Conservation (phyloP, 176 grass and related monocot species). For the Elymus sibiricus region DNA sequence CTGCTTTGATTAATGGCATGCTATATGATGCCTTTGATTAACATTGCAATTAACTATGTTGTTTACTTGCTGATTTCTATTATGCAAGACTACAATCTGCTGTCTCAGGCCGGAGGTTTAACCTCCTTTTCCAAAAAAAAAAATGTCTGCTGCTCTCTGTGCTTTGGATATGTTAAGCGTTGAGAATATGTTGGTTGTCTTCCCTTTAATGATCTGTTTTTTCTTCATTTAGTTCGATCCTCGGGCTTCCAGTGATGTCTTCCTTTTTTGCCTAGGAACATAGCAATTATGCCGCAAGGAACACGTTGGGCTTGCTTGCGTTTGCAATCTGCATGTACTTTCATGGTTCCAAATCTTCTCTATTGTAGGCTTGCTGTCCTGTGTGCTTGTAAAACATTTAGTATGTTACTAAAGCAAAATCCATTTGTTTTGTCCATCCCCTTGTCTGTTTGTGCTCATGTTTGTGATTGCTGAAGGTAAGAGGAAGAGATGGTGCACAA, state of each 20-base stretch:
- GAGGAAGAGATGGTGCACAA: slow-evolving; percentile 38
- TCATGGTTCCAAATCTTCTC: not conserved
- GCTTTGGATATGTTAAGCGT: not conserved
- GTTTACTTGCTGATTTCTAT: not conserved
- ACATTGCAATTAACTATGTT: not conserved
- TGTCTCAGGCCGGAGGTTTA: too few species aligned
- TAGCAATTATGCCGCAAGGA: too few species aligned
- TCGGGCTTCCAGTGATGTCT: too few species aligned
- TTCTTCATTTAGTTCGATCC: too few species aligned
- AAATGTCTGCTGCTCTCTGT: not conserved
- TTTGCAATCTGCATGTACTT: not conserved
- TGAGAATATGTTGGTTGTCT: not conserved
- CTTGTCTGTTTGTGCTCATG: not conserved
- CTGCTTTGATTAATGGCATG: not conserved
- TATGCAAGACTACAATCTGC: not conserved
- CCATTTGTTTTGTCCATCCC: not conserved
- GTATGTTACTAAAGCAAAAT: not conserved
- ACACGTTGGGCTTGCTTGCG: not conserved
- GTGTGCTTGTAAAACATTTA: not conserved
- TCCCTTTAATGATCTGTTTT: too few species aligned
- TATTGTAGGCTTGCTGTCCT: not conserved
- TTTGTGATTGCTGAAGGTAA: slow-evolving; percentile 17
- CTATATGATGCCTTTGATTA: not conserved
- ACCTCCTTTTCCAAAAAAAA: too few species aligned
- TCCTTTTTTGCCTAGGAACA: too few species aligned